Conservation (phyloP, 257 asterid species). For the Solanum chmielewskii region DNA sequence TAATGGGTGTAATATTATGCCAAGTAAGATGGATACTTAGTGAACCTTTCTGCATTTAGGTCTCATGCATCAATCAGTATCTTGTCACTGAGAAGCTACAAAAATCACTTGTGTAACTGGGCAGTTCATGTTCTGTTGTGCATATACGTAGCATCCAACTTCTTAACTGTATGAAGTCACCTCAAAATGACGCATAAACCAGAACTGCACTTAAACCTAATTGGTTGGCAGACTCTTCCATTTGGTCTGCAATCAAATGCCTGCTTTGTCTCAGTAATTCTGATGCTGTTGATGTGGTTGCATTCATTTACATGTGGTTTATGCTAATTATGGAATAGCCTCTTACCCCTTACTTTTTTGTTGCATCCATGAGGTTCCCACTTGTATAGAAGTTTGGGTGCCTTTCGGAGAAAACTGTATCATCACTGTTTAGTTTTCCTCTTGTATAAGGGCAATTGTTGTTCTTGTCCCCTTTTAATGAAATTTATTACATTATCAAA, state of each 20-base stretch:
- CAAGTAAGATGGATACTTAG: constrained; percentile 35
- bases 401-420: too few relatives aligned
- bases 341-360: too few relatives aligned
- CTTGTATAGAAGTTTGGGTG: too few relatives aligned
- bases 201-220: background rate
- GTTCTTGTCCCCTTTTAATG: too few relatives aligned
- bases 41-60: background rate
- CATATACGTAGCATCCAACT: background rate
- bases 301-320: too few relatives aligned
- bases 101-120: background rate
- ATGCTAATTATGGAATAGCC: too few relatives aligned
- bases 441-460: too few relatives aligned
- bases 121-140: background rate
- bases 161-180: background rate
- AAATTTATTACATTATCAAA: too few relatives aligned
- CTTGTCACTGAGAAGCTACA: background rate
- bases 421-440: too few relatives aligned
- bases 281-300: too few relatives aligned
- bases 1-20: constrained; percentile 54
- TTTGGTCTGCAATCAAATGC: background rate
- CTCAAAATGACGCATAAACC: background rate
- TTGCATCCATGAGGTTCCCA: too few relatives aligned
- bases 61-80: background rate
- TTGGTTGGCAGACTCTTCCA: background rate
- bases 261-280: background rate